Evolutionary conservation across 2,329 filamentous ascomycete genomes (phyloP), one percentile per base, ranked within the genome.

Genomic region (Ceratocystis albifundus): DNA sequence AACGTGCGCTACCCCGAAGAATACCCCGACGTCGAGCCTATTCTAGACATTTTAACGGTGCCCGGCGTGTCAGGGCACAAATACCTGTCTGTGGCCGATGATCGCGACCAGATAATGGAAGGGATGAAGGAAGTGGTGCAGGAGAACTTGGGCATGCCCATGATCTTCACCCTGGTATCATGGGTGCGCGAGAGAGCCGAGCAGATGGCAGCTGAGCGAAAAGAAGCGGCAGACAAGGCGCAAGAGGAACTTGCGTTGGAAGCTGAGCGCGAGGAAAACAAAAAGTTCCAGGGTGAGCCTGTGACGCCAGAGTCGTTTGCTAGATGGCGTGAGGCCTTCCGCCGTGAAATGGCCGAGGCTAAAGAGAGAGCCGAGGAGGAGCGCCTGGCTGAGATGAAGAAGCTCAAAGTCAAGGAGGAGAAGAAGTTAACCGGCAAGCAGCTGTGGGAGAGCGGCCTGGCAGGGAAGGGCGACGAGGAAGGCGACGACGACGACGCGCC

Each of bases 141-240:
- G 74, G 94, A 99, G 75, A 97, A 92, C 71, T 77, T 97, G 68
- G 94, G 94, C 69, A 97, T 97, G 88, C 89, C 91, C 66, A 99
- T 99, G 94, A 79, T 99, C 1, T 99, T 97, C 76, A 90, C 93
- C 0, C 79, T 99, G 28, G 88, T 95, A 65, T 90, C 88, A 15
- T 85, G 88, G 0, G 78, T 99, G 68, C 97, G 96, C 74, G 94
- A 99, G 68, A 82, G 84, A 64, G 93, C 92, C n/a, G 94, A 99
- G 78, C 82, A 86, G 71, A 82, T 99, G 67, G 85, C 97, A 70
- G 77, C 81, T 17, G 85, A 90, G 69, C 86, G 94, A 59, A 84
- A 86, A 72, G 84, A 84, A 67, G 88, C 80, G 7, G 82, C 80
- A 1, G 82, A 81, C 6, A 82, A 84, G 72, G 80, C 72, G 55